Evolutionary conservation across 2,329 filamentous ascomycete genomes (phyloP), one percentile per base, ranked within the genome.

Genomic region (Thielaviopsis cerberus): DNA sequence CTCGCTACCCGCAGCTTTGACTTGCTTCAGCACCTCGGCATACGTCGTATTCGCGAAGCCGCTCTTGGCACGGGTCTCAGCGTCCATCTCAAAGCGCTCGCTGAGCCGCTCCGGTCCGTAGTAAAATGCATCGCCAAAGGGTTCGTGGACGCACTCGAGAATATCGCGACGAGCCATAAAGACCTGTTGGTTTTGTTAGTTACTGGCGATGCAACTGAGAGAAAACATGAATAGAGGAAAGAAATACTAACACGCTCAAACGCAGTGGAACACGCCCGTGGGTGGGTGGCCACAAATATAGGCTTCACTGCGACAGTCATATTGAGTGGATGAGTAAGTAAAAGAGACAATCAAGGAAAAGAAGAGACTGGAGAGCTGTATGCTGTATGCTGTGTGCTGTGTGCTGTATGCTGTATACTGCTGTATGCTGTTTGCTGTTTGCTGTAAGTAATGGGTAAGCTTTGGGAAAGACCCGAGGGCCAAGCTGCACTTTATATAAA

Each of bases 81-180:
- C 70, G 63, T 95, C 86, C 51, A 85, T 69, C 66, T 83, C 83
- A 68, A 88, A 98, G 65, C 92, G 81, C 56, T 79, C 74, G 66
- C 86, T 83, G 64, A 97, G 77, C 64, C 88, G 80, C 73, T 98
- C 92, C 6, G 91, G 90, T 56, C 92, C 91, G 67, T 85, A 97
- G 74, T 97, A 97, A 69, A 91, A 97, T 61, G 90, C 86, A 72
- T 97, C 92, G 57, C 91, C 91, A 71, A 97, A 97, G 4, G 92
- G 92, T 73, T 98, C 92, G 70, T 97, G 92, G 65, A 92, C 77
- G 68, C 88, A 94, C 65, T 84, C 77, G 61, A 97, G 78, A 57
- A 77, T 82, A 67, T 94, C 84, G 64, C 80, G 80, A 64, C 88
- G 85, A 65, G 90, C 95, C 91, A 97, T 96, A 71, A 98, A 97